phyloP scores from a whole-genome alignment of 495 filamentous ascomycete species.

The Sphaerosporella brunnea region DNA sequence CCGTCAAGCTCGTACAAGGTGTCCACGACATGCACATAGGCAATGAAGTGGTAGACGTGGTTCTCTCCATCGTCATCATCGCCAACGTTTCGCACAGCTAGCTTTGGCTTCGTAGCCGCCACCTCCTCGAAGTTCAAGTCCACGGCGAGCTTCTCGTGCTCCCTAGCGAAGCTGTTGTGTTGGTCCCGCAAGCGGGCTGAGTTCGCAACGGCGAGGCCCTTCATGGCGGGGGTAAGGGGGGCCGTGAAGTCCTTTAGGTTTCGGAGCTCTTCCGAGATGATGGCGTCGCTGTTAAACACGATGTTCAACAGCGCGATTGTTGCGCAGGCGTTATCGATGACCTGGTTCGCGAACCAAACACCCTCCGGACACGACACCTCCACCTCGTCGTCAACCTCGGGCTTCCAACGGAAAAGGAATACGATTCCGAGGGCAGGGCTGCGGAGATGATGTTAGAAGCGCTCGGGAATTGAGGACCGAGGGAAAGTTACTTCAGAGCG shows the following conservation, averaged over 20 bases:
- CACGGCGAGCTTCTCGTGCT: slow-evolving; percentile 15
- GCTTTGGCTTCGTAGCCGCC: slow-evolving; percentile 27
- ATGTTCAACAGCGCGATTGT: slow-evolving; percentile 81
- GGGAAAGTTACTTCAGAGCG: slow-evolving; percentile 43
- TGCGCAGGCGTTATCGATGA: slow-evolving; percentile 65
- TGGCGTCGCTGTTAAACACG: slow-evolving; percentile 58
- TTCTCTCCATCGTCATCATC: slow-evolving; percentile 27
- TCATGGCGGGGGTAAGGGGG: slow-evolving; percentile 47
- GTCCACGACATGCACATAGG: slow-evolving; percentile 60
- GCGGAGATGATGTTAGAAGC: slow-evolving; percentile 7
- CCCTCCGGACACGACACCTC: slow-evolving; percentile 39
- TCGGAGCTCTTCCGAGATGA: slow-evolving; percentile 47
- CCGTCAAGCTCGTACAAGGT: slow-evolving; percentile 85
- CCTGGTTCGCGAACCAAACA: slow-evolving; percentile 93
- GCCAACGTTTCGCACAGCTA: too few species aligned
- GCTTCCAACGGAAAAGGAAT: slow-evolving; percentile 59
- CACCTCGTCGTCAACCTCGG: slow-evolving; percentile 24
- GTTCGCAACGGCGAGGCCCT: slow-evolving; percentile 54
- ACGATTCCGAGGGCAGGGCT: slow-evolving; percentile 64
- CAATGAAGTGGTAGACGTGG: slow-evolving; percentile 66
- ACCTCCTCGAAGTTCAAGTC: slow-evolving; percentile 43
- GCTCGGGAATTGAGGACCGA: neutral
- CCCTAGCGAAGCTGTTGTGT: slow-evolving; percentile 80
- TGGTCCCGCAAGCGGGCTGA: slow-evolving; percentile 60
- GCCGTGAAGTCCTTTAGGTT: slow-evolving; percentile 55